Base-by-base conservation (phyloP, 345 rosid species). In the Barbarea vulgaris region DNA sequence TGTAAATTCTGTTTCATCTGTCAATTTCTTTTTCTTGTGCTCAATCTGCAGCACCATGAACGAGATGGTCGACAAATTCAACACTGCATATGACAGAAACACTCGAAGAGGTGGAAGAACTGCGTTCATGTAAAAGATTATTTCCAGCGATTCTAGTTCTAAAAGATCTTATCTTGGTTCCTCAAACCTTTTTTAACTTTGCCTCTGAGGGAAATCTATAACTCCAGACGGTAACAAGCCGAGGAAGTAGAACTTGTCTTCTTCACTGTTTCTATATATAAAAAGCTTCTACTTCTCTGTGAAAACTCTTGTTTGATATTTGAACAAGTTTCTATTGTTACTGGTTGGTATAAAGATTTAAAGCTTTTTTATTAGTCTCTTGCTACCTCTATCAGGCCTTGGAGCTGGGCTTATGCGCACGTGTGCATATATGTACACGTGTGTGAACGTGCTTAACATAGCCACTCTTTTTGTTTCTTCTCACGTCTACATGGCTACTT, bases 21-120 rank as follows among this genome's bases (percentile, higher is more conserved):
- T 67, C 36, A 31, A 3, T 15, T 17, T 44, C 19, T 54, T 5
- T 37, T 7, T 69, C n/a, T n/a, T n/a, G n/a, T n/a, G 67, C 24
- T 15, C 8, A 11, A 52, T 77, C n/a, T 53, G 77, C 95, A 94
- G 98, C 79, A 85, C 96, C 48, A 88, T 91, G 97, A 90, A 94
- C 34, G 96, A 91, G 86, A 84, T 94, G 53, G 89, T 90, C 10
- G 98, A 94, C 81, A 94, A 94, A 81, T 94, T 91, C 91, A 91
- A 91, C 89, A 87, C 84, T n/a, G 93, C 97, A 18, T 94, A 87
- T 60, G 96, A 94, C 77, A 90, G 95, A 88, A 91, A 88, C 60
- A 81, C 86, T 73, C 88, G 97, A 79, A 82, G 95, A 81, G 97
- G 99, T 74, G 96, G 99, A 50, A 87, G 97, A 79, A 84, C 95